These are phyloP conservation scores for Corynespora cassiicola DNA, from an alignment of 2,329 filamentous ascomycete genomes.

Conservation along the genomic window DNA sequence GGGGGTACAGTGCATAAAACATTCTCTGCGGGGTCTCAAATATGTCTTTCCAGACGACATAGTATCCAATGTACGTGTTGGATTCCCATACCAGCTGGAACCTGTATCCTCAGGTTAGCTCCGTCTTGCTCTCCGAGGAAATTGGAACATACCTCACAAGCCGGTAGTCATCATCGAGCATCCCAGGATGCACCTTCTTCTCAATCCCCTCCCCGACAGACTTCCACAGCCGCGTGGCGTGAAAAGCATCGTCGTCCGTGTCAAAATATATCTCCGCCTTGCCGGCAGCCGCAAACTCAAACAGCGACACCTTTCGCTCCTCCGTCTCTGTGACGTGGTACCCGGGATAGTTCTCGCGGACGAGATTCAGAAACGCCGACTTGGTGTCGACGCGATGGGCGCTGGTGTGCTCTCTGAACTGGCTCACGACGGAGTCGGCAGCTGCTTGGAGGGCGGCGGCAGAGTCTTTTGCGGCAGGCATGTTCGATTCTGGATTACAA, in stretches of 20 bases:
- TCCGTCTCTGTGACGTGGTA: slow-evolving; percentile 33
- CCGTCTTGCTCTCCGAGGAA: too few species aligned
- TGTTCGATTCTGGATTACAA: too few species aligned
- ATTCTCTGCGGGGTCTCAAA: slow-evolving; percentile 25
- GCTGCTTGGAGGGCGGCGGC: slow-evolving; percentile 9
- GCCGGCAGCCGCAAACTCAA: slow-evolving; percentile 29
- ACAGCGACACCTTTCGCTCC: slow-evolving; percentile 15
- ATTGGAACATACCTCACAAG: slow-evolving; percentile 24
- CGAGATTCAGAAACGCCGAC: slow-evolving; percentile 16
- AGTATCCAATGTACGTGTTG: slow-evolving; percentile 34
- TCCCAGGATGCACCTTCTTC: slow-evolving; percentile 28
- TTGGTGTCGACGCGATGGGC: slow-evolving; percentile 30
- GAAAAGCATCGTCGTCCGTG: slow-evolving; percentile 22
- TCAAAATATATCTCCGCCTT: slow-evolving; percentile 23
- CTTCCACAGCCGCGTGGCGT: slow-evolving; percentile 22
- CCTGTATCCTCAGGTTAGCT: slow-evolving; percentile 13
- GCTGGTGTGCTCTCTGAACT: slow-evolving; percentile 25
- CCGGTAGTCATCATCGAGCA: slow-evolving; percentile 24
- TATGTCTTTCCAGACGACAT: slow-evolving; percentile 34
- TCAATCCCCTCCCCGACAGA: slow-evolving; percentile 30
- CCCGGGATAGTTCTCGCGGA: slow-evolving; percentile 26
- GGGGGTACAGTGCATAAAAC: slow-evolving; percentile 29
- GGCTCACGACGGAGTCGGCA: slow-evolving; percentile 11
- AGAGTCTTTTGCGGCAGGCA: slow-evolving; percentile 17
- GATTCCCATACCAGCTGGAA: slow-evolving; percentile 37